A percentile compares a stretch with the other conserved stretches of the same genome.
Evolutionary conservation across 495 filamentous ascomycete species (phyloP).

Genomic region (Penicillium roqueforti): DNA sequence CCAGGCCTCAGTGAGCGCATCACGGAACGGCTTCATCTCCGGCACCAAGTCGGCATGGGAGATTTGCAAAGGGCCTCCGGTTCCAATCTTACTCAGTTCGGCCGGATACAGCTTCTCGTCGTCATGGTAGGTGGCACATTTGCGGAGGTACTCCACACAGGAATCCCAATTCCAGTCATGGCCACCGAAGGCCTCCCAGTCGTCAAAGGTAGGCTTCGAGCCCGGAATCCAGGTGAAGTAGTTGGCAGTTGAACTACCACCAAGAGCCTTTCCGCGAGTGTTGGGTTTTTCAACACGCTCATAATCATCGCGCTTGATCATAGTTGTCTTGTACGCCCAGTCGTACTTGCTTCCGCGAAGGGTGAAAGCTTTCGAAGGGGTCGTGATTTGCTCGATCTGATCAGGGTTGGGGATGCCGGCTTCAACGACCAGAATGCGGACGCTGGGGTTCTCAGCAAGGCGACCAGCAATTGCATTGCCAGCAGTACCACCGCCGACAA

Average conservation of each 20-base stretch:
- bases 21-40: slow-evolving; percentile 52
- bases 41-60: slow-evolving; percentile 53
- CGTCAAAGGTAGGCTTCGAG: slow-evolving; percentile 52
- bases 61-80: slow-evolving; percentile 49
- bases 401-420: slow-evolving; percentile 41
- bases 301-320: slow-evolving; percentile 59
- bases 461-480: slow-evolving; percentile 56
- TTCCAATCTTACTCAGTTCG: slow-evolving; percentile 47
- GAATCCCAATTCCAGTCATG: slow-evolving; percentile 55
- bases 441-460: slow-evolving; percentile 51
- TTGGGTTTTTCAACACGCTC: slow-evolving; percentile 60
- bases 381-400: slow-evolving; percentile 41
- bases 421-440: slow-evolving; percentile 53
- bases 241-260: slow-evolving; percentile 50
- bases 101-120: slow-evolving; percentile 37
- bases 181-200: slow-evolving; percentile 54
- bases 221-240: slow-evolving; percentile 58
- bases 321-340: slow-evolving; percentile 61
- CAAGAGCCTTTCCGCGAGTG: slow-evolving; percentile 51
- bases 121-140: slow-evolving; percentile 55
- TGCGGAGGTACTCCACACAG: slow-evolving; percentile 48
- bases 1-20: slow-evolving; percentile 55
- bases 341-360: slow-evolving; percentile 49
- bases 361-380: slow-evolving; percentile 40
- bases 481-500: slow-evolving; percentile 55